A percentile compares a stretch with the other conserved stretches of the same genome.
Conservation (phyloP, 73 alveolate species). For the Halteria grandinella region DNA sequence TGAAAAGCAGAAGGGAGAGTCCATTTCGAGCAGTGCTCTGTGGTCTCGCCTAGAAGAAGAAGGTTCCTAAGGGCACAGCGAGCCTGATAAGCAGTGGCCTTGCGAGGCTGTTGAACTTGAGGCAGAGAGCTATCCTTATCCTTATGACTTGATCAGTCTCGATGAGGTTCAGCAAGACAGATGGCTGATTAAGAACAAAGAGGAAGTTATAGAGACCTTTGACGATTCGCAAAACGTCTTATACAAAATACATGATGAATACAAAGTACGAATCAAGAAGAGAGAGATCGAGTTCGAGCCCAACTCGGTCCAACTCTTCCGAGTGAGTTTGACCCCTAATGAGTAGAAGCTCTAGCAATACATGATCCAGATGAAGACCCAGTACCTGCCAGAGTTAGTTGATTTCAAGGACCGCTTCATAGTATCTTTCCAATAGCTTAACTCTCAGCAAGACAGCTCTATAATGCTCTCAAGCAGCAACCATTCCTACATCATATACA, state of each 20-base stretch:
- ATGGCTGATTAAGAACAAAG: background rate
- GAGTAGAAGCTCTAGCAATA: background rate
- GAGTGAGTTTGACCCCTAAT: constrained; percentile 24
- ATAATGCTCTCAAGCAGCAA: constrained; percentile 31
- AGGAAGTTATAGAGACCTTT: constrained; percentile 23
- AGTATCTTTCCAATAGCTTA: constrained; percentile 26
- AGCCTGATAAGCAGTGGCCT: constrained; percentile 30
- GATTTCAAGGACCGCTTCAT: constrained; percentile 19
- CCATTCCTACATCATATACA: constrained; percentile 11
- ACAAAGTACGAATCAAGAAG: constrained; percentile 7
- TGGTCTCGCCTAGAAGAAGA: constrained; percentile 40
- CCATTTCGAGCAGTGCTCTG: background rate
- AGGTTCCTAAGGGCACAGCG: constrained; percentile 6
- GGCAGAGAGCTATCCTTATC: constrained; percentile 36
- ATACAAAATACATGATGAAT: constrained; percentile 15
- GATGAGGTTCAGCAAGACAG: too few species aligned
- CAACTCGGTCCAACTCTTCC: background rate
- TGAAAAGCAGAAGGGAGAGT: constrained; percentile 33
- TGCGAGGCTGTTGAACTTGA: constrained; percentile 8
- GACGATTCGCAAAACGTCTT: constrained; percentile 10
- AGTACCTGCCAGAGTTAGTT: background rate
- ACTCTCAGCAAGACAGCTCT: constrained; percentile 14
- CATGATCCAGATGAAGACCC: background rate
- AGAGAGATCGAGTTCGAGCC: constrained; percentile 43
- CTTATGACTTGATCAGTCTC: constrained; percentile 1